Percentiles rank a stretch among this genome's conserved stretches.
These are phyloP conservation scores for Amniculicola lignicola DNA, from an alignment of 495 filamentous ascomycete genomes.

Conservation along the genomic window DNA sequence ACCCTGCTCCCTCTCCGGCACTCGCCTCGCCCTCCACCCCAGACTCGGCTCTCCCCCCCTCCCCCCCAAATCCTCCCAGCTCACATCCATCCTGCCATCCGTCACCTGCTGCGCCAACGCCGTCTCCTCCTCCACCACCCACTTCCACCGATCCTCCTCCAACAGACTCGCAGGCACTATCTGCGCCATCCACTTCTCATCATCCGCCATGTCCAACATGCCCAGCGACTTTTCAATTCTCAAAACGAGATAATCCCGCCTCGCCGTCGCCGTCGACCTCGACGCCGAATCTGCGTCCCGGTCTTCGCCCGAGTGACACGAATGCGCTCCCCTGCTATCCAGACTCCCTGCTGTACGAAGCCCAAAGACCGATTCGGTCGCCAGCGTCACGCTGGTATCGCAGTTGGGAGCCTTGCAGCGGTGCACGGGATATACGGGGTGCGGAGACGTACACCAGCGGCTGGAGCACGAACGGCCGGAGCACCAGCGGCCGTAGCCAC, in stretches of 20 bases:
- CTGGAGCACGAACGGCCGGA: too few relatives aligned
- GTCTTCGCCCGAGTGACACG: neutral
- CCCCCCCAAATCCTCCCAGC: too few relatives aligned
- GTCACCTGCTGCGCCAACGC: too few relatives aligned
- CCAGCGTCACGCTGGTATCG: neutral
- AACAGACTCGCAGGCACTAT: neutral
- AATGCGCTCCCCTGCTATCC: neutral
- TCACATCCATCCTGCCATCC: too few relatives aligned
- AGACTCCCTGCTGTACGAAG: neutral
- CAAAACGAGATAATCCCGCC: neutral
- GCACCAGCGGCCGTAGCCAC: too few relatives aligned
- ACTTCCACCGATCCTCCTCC: neutral
- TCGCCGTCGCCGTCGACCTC: neutral
- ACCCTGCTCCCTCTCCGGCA: too few relatives aligned
- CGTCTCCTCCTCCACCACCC: neutral
- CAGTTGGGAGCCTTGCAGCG: too few relatives aligned
- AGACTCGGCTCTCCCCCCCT: too few relatives aligned
- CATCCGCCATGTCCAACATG: neutral
- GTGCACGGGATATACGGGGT: too few relatives aligned
- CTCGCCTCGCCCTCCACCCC: too few relatives aligned
- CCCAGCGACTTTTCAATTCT: neutral
- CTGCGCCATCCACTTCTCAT: neutral
- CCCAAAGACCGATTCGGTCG: neutral
- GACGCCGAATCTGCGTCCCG: neutral
- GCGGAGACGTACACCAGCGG: too few relatives aligned